phyloP scores from a whole-genome alignment of 1,284 basidiomycete species.

The Volvariella surrecta region DNA sequence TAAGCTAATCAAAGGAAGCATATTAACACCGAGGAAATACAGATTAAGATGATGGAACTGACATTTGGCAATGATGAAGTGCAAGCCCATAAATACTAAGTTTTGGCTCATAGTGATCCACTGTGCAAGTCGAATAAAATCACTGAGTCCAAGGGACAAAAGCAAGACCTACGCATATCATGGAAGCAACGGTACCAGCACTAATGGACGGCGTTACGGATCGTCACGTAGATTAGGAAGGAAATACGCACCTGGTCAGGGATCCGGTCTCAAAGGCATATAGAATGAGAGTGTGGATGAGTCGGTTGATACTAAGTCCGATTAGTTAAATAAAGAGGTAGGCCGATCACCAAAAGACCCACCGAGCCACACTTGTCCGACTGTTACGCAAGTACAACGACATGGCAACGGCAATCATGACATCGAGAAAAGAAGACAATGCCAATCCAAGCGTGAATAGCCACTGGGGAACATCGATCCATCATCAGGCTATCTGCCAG shows the following conservation, averaged over 20 bases:
- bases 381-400: constrained; percentile 32
- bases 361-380: constrained; percentile 11
- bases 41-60: constrained; percentile 8
- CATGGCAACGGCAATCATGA: constrained; percentile 37
- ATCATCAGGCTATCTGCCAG: too few species aligned
- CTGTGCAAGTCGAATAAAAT: constrained; percentile 20
- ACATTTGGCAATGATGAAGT: constrained; percentile 46
- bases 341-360: not conserved
- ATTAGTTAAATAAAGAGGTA: not conserved
- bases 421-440: constrained; percentile 36
- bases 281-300: constrained; percentile 40
- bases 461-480: too few species aligned
- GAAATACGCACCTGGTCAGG: constrained; percentile 30
- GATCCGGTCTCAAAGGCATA: constrained; percentile 47
- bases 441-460: constrained; percentile 43
- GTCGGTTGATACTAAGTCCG: constrained; percentile 29
- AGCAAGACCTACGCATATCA: constrained; percentile 34
- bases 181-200: constrained; percentile 24
- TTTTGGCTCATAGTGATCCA: constrained; percentile 38
- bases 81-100: constrained; percentile 38
- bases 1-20: constrained; percentile 1
- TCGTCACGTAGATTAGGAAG: not conserved
- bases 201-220: constrained; percentile 16
- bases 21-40: not conserved
- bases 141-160: not conserved